phyloP scores from a whole-genome alignment of 495 filamentous ascomycete species.

The Lasiosphaeriaceae sp. region DNA sequence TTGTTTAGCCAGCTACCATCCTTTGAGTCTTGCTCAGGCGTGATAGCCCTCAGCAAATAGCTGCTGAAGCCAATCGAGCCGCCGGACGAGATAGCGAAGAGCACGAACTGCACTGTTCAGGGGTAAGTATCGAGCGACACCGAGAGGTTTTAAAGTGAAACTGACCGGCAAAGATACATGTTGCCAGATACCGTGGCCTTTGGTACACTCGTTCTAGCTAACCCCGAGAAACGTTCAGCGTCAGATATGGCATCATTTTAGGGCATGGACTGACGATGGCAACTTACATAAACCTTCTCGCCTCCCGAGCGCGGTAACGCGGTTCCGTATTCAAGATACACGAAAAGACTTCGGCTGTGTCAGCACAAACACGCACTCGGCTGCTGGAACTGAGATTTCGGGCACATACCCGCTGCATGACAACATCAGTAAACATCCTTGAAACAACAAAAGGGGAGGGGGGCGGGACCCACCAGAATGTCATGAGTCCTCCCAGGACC shows the following conservation, averaged over 20 bases:
- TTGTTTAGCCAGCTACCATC: conserved; percentile 27
- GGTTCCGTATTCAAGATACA: conserved; percentile 35
- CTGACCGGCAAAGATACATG: conserved; percentile 30
- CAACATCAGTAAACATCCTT: neutral
- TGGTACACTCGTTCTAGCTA: conserved; percentile 32
- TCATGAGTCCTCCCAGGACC: conserved; percentile 31
- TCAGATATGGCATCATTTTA: neutral
- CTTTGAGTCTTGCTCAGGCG: conserved; percentile 1
- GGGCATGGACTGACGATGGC: neutral
- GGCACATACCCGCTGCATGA: conserved; percentile 16
- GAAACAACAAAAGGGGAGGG: neutral
- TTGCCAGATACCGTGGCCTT: conserved; percentile 29
- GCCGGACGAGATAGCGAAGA: conserved; percentile 35
- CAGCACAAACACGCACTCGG: neutral
- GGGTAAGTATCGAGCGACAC: neutral
- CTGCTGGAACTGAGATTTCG: neutral
- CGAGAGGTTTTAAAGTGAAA: neutral
- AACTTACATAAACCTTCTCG: conserved; percentile 32
- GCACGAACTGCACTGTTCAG: conserved; percentile 31
- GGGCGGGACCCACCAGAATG: conserved; percentile 23
- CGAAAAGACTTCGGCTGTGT: conserved; percentile 22
- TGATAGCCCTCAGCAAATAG: conserved; percentile 29
- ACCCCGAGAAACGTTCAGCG: neutral
- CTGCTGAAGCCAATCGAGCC: conserved; percentile 29
- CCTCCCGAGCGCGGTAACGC: conserved; percentile 31